Evolutionary conservation across 768 basidiomycete genomes (phyloP), one percentile per base, ranked within the genome.

Genomic region (Panaeolus papilionaceus): DNA sequence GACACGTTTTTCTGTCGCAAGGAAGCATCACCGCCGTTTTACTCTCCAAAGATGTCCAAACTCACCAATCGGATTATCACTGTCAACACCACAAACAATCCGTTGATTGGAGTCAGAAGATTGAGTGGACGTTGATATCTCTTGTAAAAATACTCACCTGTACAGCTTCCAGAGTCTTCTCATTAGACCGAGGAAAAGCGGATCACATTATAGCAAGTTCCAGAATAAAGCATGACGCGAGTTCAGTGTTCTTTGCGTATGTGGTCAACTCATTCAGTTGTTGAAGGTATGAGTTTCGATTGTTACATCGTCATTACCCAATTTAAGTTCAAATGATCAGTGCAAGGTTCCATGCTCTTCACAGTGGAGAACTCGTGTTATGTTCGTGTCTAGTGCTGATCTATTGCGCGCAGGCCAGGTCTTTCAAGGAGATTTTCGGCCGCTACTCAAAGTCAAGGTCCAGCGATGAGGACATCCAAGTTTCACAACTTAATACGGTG

Each of bases 1-100:
- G 26, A 58, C 54, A 58, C 54, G 54, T 58, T 58, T 58, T 37
- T 58, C 54, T 33, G 54, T 58, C 28, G 26, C 26, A 58, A 58
- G 54, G 28, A 58, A 58, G 54, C 26, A 37, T 16, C 54, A 58
- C 6, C 54, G 54, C 54, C 54, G 54, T 33, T 16, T 58, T 20
- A 23, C 54, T 26, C 28, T 28, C 54, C 54, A 58, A 58, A 33
- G 54, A 58, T 12, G 11, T 33, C 11, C 54, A 58, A 58, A 58
- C 54, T 58, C 54, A 58, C 54, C 54, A 58, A 58, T 58, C 54
- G 54, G 54, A 58, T 58, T 58, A 58, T 58, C 54, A 58, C 54
- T 58, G 54, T 58, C 54, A 58, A 37, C 54, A 33, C 20, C 49
- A 51, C 47, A 51, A 51, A 26, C 47, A 51, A 51, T 51, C 20